These are phyloP conservation scores for Penicillium cinerascens DNA, from an alignment of 495 filamentous ascomycete species.

Conservation along the genomic window DNA sequence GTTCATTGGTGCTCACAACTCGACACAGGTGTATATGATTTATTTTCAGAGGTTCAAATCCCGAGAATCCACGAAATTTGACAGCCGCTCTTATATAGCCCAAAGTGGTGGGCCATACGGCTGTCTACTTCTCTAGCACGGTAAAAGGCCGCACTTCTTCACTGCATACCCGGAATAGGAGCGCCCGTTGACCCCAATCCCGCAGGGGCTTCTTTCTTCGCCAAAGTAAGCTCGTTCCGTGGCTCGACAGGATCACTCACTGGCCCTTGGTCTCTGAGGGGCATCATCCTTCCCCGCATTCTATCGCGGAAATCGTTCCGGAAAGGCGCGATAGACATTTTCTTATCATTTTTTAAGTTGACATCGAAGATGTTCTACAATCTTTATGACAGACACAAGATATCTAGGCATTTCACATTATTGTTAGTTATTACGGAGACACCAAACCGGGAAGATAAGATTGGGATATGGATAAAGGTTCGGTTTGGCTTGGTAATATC, in stretches of 20 bases:
- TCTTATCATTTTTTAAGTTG: background rate
- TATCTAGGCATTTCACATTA: too few relatives aligned
- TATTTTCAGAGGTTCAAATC: background rate
- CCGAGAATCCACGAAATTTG: background rate
- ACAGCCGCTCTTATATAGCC: background rate
- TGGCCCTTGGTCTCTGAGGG: background rate
- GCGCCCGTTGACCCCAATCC: background rate
- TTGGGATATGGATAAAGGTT: too few relatives aligned
- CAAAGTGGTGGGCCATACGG: background rate
- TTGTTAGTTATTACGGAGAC: too few relatives aligned
- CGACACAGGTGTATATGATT: background rate
- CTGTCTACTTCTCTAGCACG: background rate
- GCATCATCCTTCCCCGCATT: background rate
- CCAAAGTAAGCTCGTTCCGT: background rate
- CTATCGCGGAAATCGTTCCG: background rate
- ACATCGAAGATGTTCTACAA: too few relatives aligned
- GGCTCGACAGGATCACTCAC: background rate
- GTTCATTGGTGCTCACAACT: conserved; percentile 7
- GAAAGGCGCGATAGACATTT: background rate
- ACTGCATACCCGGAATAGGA: background rate
- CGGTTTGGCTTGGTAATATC: too few relatives aligned
- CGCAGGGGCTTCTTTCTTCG: background rate
- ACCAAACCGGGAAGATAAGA: too few relatives aligned
- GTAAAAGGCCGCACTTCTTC: background rate
- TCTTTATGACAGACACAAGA: too few relatives aligned